phyloP scores from a whole-genome alignment of 1,284 basidiomycete species.

The Ceratobasidium sp. region DNA sequence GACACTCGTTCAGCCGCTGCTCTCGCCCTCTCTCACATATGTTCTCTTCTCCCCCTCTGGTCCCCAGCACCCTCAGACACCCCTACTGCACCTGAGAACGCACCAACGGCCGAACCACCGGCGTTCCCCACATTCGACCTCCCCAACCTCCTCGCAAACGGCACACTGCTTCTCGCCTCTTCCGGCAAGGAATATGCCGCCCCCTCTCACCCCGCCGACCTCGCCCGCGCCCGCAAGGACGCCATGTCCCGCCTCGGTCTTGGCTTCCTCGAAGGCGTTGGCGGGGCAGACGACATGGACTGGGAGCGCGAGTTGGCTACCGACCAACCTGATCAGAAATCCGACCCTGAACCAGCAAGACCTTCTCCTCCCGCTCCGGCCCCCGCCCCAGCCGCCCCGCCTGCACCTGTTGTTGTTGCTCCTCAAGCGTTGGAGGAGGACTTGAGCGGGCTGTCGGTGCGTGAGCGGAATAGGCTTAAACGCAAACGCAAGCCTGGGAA shows the following conservation, averaged over 20 bases:
- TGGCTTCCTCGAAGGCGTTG: conserved; percentile 81
- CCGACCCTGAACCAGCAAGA: conserved; percentile 59
- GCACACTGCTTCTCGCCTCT: conserved; percentile 84
- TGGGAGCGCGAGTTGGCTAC: conserved; percentile 81
- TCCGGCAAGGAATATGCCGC: conserved; percentile 89
- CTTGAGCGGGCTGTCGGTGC: conserved; percentile 72
- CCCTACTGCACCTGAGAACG: conserved; percentile 64
- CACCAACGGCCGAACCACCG: conserved; percentile 20
- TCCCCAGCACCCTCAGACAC: conserved; percentile 61
- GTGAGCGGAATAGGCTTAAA: conserved; percentile 91
- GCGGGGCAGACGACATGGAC: conserved; percentile 77
- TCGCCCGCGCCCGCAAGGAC: conserved; percentile 84
- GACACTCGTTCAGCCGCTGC: conserved; percentile 90
- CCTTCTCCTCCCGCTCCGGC: conserved; percentile 55
- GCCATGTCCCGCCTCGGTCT: conserved; percentile 85
- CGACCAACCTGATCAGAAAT: conserved; percentile 52
- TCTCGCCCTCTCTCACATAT: conserved; percentile 87
- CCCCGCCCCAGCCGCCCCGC: conserved; percentile 56
- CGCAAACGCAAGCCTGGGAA: conserved; percentile 92
- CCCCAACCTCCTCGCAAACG: conserved; percentile 77
- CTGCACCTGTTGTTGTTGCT: conserved; percentile 5
- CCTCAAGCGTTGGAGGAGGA: conserved; percentile 48
- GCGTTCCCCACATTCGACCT: conserved; percentile 78
- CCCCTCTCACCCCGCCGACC: conserved; percentile 76
- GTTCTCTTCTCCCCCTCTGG: conserved; percentile 88